phyloP scores from a whole-genome alignment of 345 rosid genomes.

The Anastatica hierochuntica region DNA sequence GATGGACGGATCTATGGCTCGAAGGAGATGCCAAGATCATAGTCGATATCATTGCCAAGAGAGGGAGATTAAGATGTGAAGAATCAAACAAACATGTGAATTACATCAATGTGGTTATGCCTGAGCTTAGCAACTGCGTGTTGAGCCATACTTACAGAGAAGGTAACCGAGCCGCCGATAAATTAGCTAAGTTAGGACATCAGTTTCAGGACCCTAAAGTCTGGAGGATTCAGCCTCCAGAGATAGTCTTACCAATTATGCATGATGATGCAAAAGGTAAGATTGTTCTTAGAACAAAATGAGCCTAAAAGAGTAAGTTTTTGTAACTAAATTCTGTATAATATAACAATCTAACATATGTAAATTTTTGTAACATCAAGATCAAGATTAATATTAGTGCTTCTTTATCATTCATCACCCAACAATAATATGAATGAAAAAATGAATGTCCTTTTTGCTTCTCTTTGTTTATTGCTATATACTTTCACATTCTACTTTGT shows the following conservation, averaged over 20 bases:
- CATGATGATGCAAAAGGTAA: conserved; percentile 66
- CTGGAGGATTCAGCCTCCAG: conserved; percentile 52
- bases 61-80: conserved; percentile 39
- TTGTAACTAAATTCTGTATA: not conserved
- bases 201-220: conserved; percentile 37
- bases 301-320: not conserved
- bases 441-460: conserved; percentile 3
- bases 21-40: conserved; percentile 72
- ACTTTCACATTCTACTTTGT: conserved; percentile 11
- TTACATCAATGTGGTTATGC: conserved; percentile 44
- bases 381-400: too few relatives aligned
- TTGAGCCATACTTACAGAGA: conserved; percentile 57
- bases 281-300: conserved; percentile 42
- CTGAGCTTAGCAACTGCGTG: conserved; percentile 39
- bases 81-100: conserved; percentile 34
- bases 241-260: conserved; percentile 44
- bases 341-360: not conserved
- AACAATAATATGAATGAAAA: conserved; percentile 14
- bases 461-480: conserved; percentile 12
- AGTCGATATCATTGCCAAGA: conserved; percentile 43
- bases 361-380: not conserved
- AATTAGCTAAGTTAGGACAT: conserved; percentile 63
- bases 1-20: conserved; percentile 65
- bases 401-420: conserved; percentile 9
- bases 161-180: conserved; percentile 74